These are phyloP conservation scores for Drechmeria coniospora DNA, from an alignment of 2,329 filamentous ascomycete species.

Conservation along the genomic window DNA sequence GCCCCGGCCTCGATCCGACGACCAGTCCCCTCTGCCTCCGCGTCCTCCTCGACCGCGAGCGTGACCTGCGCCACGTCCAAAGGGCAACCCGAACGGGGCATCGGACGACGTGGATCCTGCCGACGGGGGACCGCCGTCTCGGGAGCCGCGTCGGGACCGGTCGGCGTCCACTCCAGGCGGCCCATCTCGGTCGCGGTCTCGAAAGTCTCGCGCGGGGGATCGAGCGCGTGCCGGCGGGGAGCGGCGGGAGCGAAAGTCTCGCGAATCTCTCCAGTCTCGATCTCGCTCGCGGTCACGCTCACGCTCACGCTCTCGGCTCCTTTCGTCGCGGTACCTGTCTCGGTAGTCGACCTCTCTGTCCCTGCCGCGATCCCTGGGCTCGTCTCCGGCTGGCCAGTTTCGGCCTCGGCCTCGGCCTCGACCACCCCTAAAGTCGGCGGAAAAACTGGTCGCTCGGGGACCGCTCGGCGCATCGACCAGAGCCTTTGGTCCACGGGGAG, in stretches of 20 bases:
- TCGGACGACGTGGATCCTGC: constrained; percentile 59
- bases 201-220: constrained; percentile 53
- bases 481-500: constrained; percentile 70
- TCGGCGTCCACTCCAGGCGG: constrained; percentile 52
- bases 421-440: constrained; percentile 43
- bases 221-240: constrained; percentile 44
- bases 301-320: constrained; percentile 44
- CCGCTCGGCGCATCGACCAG: constrained; percentile 54
- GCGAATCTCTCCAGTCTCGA: constrained; percentile 26
- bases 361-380: constrained; percentile 43
- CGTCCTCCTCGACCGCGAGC: constrained; percentile 36
- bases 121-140: constrained; percentile 54
- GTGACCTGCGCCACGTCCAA: constrained; percentile 41
- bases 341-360: constrained; percentile 46
- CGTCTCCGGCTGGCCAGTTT: constrained; percentile 41
- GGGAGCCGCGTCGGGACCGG: constrained; percentile 50
- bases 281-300: constrained; percentile 41
- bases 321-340: constrained; percentile 44
- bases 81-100: constrained; percentile 37
- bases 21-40: constrained; percentile 26
- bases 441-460: constrained; percentile 51
- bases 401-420: constrained; percentile 39
- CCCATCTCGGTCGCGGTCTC: constrained; percentile 40
- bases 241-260: constrained; percentile 29
- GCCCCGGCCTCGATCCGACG: constrained; percentile 34